Base-by-base conservation (phyloP, 345 rosid species). In the Gossypium thurberi region DNA sequence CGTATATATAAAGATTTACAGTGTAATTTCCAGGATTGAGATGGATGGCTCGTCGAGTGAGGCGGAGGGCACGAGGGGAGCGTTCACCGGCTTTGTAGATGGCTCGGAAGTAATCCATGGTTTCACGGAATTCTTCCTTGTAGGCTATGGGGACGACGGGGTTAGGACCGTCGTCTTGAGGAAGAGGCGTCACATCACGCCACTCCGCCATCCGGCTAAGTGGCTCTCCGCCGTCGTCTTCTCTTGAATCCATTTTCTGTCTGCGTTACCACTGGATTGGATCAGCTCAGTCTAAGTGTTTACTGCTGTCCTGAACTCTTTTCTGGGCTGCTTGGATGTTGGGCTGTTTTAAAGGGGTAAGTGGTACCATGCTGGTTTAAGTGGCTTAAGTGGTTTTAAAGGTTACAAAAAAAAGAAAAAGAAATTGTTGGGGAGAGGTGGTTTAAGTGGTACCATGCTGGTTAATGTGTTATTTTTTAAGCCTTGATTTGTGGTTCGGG, bases 61-160 rank as follows among this genome's bases (percentile, higher is more conserved):
- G 91, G 6, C 56, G 75, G 48, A 92, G 88, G 33, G 97, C 81
- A 60, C 98, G 97, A 74, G 87, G 84, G 40, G 97, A 95, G 65
- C 87, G 89, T 82, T 95, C 99, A 26, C 85, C 80, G 68, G 94
- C 81, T 66, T 46, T 43, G 77, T 87, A 95, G 46, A 95, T 65
- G 57, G 97, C 94, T 3, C 98, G 90, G 70, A 95, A 95, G 84
- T 91, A 95, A 84, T 86, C 86, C 96, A 95, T 95, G 14, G 90
- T 84, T 84, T 92, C 96, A 13, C 84, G 84, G 77, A 95, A 95
- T 15, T 87, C 87, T 26, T 86, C 90, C 80, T 83, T 86, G 87
- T 91, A 92, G 1, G 89, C 94, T 79, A 92, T 92, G 21, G 89
- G 82, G 0, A 91, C 98, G 43, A 95, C 97, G 0, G 93, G 98